These are phyloP conservation scores for Gastrolobium villosum DNA, from an alignment of 306 rosid species.

Conservation along the genomic window DNA sequence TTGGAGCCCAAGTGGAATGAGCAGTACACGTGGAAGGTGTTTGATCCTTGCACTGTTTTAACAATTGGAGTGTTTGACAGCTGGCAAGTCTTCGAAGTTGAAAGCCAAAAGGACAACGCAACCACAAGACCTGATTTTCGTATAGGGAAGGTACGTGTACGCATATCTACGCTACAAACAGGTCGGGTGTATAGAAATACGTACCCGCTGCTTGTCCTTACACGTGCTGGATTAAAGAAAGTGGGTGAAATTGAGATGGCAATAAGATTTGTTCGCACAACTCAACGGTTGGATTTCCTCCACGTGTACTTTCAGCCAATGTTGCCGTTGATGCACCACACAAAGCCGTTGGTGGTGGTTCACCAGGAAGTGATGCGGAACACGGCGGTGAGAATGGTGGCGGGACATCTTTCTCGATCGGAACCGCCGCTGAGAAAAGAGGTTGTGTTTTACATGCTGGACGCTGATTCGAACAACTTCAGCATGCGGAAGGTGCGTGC, in stretches of 20 bases:
- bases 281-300: conserved; percentile 72
- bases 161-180: conserved; percentile 74
- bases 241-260: conserved; percentile 93
- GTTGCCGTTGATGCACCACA: conserved; percentile 89
- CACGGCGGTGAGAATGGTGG: conserved; percentile 70
- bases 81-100: conserved; percentile 45
- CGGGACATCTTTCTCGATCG: conserved; percentile 68
- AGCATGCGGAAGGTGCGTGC: conserved; percentile 86
- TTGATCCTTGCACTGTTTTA: conserved; percentile 85
- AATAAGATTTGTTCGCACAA: conserved; percentile 59
- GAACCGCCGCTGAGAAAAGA: conserved; percentile 85
- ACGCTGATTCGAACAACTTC: conserved; percentile 75
- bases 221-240: conserved; percentile 63
- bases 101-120: conserved; percentile 33
- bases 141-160: conserved; percentile 72
- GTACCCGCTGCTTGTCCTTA: conserved; percentile 70
- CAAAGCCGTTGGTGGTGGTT: conserved; percentile 70
- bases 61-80: conserved; percentile 82
- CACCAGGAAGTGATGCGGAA: conserved; percentile 78
- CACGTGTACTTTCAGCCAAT: conserved; percentile 78
- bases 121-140: conserved; percentile 61
- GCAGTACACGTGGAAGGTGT: conserved; percentile 92
- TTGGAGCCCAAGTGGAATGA: conserved; percentile 94
- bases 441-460: conserved; percentile 73
- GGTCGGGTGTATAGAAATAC: conserved; percentile 69